Conservation (phyloP, 495 filamentous ascomycete species). For the Aspergillus nanangensis region DNA sequence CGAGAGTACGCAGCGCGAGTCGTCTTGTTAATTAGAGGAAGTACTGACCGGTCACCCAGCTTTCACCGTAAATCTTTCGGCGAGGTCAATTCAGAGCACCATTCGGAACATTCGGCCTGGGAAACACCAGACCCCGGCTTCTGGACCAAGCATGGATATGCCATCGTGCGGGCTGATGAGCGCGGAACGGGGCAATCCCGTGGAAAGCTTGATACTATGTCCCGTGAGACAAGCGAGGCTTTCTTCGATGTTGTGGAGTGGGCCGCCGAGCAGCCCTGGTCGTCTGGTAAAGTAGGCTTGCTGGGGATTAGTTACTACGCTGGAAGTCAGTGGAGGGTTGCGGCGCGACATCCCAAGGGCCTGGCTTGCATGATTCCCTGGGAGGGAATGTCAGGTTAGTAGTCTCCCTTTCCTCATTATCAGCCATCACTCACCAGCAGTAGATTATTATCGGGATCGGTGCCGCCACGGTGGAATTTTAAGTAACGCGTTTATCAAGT, state of each 20-base stretch:
- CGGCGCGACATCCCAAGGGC: slow-evolving; percentile 55
- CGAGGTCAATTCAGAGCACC: slow-evolving; percentile 49
- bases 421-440: too few relatives aligned
- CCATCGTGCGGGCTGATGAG: slow-evolving; percentile 57
- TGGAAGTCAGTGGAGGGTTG: slow-evolving; percentile 60
- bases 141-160: slow-evolving; percentile 60
- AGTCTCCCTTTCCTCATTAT: too few relatives aligned
- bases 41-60: slow-evolving; percentile 1
- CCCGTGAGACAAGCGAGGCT: slow-evolving; percentile 49
- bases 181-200: slow-evolving; percentile 54
- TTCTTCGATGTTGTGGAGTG: slow-evolving; percentile 64
- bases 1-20: slow-evolving; percentile 16
- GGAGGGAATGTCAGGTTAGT: slow-evolving; percentile 55
- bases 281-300: slow-evolving; percentile 56
- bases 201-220: slow-evolving; percentile 58
- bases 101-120: slow-evolving; percentile 52
- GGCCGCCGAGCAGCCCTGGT: slow-evolving; percentile 58
- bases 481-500: slow-evolving; percentile 56
- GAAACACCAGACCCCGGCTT: slow-evolving; percentile 60
- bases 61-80: slow-evolving; percentile 40
- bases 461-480: slow-evolving; percentile 63
- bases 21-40: background rate
- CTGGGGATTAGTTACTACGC: slow-evolving; percentile 61
- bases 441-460: slow-evolving; percentile 58
- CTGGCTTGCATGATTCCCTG: slow-evolving; percentile 58